Conservation (phyloP, 2,329 filamentous ascomycete species). For the Diaporthe sp. region DNA sequence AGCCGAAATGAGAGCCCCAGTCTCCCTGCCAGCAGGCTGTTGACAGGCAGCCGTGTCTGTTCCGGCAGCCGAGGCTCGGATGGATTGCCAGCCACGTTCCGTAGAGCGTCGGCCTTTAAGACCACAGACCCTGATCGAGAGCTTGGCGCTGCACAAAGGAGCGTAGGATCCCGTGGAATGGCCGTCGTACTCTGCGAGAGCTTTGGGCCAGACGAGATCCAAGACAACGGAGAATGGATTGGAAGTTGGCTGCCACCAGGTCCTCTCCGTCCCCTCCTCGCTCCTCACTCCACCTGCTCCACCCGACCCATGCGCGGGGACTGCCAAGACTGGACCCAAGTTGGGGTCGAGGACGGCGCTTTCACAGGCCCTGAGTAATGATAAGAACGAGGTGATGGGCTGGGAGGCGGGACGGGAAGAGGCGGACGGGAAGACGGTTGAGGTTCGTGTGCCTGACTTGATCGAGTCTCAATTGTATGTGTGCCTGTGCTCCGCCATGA, state of each 20-base stretch:
- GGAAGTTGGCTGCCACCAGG: neutral
- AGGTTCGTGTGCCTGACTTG: slow-evolving; percentile 21
- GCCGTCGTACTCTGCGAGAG: neutral
- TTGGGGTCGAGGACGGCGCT: slow-evolving; percentile 6
- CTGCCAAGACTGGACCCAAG: neutral
- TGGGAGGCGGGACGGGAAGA: slow-evolving; percentile 6
- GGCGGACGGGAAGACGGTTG: slow-evolving; percentile 4
- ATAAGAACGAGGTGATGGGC: neutral
- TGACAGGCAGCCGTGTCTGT: slow-evolving; percentile 31
- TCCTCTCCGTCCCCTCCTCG: neutral
- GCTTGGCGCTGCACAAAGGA: slow-evolving; percentile 15
- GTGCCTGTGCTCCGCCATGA: slow-evolving; percentile 34
- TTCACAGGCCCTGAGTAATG: neutral
- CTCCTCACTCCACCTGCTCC: neutral
- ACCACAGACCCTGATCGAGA: slow-evolving; percentile 4
- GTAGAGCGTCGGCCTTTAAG: slow-evolving; percentile 14
- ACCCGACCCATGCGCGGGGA: slow-evolving; percentile 3
- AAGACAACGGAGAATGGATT: slow-evolving; percentile 1
- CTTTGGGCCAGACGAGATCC: neutral
- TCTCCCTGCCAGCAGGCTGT: neutral
- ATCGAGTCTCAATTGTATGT: neutral
- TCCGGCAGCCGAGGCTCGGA: slow-evolving; percentile 12
- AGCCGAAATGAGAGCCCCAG: slow-evolving; percentile 32
- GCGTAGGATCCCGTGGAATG: slow-evolving; percentile 16
- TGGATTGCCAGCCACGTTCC: slow-evolving; percentile 14